Evolutionary conservation across 2,329 filamentous ascomycete genomes (phyloP), one percentile per base, ranked within the genome.

Genomic region (Clarireedia paspali): DNA sequence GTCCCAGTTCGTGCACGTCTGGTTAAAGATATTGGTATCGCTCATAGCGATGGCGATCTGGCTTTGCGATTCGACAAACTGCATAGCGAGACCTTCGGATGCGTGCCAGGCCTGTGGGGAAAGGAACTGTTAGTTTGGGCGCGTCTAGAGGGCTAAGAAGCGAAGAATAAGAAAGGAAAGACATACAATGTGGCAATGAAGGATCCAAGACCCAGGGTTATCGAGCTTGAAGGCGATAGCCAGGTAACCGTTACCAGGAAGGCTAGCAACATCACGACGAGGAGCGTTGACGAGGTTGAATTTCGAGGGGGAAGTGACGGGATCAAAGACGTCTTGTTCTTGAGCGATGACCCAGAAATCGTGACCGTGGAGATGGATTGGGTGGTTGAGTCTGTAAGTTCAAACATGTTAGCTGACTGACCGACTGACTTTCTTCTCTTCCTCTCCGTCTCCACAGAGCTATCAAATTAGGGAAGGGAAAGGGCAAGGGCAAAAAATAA

Each of bases 331-430:
- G 54, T 2, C 77, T 75, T 3, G 65, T 55, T 1, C 78, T 77
- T 61, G 79, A 59, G 24, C 70, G 7, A 79, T 61, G 12, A 78
- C 64, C 61, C 71, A 74, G 66, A 78, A 78, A 55, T 78, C 73
- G 62, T 79, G 77, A 5, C 77, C 77, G 66, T 79, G 77, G 17
- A 80, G 66, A 65, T 79, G 77, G 63, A 77, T 66, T 7, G 67
- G 67, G 42, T 69, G 67, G 40, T 53, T 55, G 45, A 67, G 44
- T 3, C 60, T 55, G 42, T 3, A 24, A 20, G 23, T 6, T 24
- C 47, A 1, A 34, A 34, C 3, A 12, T 4, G 24, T 48, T 34
- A 52, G 48, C 17, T 42, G 14, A 42, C 3, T n/a, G 39, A 42
- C n/a, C 20, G 14, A 42, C 3, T n/a, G 39, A 42, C 17, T 42